Percentiles rank a stretch among this genome's conserved stretches.
Evolutionary conservation across 129 eudicot species (phyloP).

Genomic region (Arctium minus): DNA sequence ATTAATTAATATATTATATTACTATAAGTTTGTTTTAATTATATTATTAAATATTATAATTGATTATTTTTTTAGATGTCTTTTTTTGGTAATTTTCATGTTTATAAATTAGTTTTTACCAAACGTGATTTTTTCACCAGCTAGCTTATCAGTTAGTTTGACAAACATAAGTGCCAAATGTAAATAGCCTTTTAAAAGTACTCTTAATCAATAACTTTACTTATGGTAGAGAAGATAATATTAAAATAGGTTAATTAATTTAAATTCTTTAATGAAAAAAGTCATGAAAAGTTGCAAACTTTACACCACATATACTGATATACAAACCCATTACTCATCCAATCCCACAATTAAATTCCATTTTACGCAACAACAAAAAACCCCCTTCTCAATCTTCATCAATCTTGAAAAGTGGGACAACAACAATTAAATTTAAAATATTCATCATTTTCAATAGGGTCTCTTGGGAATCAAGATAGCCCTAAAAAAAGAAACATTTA

Average conservation of each 20-base stretch:
- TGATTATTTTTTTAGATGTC: too few species aligned
- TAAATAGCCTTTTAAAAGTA: too few species aligned
- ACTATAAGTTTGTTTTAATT: too few species aligned
- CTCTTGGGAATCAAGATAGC: constrained; percentile 27
- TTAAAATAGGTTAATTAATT: neutral
- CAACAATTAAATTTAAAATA: neutral
- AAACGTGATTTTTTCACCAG: too few species aligned
- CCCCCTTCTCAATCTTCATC: neutral
- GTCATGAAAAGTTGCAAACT: neutral
- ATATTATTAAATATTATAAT: too few species aligned
- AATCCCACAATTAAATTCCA: constrained; percentile 7
- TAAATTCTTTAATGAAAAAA: neutral
- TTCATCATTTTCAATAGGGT: constrained; percentile 22
- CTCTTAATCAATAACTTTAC: neutral
- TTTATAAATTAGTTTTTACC: too few species aligned
- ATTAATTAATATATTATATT: too few species aligned
- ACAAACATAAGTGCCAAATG: too few species aligned
- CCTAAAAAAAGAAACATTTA: constrained; percentile 28
- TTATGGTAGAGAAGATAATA: neutral
- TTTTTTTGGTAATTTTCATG: too few species aligned
- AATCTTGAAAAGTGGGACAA: constrained; percentile 18
- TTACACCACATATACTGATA: neutral
- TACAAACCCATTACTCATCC: neutral
- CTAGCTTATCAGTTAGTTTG: too few species aligned
- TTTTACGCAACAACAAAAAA: neutral